These are phyloP conservation scores for Termitomyces sp. DNA, from an alignment of 768 basidiomycete genomes.

Conservation along the genomic window DNA sequence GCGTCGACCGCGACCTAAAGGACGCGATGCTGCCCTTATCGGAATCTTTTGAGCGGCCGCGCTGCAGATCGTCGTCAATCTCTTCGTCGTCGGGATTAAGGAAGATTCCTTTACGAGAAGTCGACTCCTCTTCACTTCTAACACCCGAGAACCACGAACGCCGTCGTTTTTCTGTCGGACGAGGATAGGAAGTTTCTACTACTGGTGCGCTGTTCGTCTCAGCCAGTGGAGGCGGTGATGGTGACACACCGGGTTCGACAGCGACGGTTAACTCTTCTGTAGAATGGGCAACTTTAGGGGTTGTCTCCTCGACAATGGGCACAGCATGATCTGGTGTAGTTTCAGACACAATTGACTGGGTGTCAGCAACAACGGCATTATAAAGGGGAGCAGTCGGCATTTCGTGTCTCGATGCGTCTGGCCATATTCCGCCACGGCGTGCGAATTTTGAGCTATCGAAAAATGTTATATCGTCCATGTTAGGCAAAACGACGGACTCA, in stretches of 20 bases:
- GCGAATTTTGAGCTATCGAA: conserved; percentile 69
- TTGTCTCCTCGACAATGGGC: conserved; percentile 4
- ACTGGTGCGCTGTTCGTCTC: conserved; percentile 8
- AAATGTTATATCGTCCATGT: conserved; percentile 98
- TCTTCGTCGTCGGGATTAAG: conserved; percentile 16
- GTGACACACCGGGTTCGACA: conserved; percentile 6
- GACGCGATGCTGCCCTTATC: conserved; percentile 22
- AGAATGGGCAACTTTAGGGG: conserved; percentile 14
- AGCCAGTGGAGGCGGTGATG: conserved; percentile 7
- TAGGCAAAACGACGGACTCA: conserved; percentile 92
- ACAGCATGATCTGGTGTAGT: conserved; percentile 26
- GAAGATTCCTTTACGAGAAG: conserved; percentile 20
- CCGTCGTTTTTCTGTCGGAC: conserved; percentile 36
- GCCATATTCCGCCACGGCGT: conserved; percentile 88
- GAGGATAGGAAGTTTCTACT: conserved; percentile 16
- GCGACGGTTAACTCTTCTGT: conserved; percentile 18
- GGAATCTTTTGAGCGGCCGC: conserved; percentile 35
- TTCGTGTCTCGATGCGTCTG: conserved; percentile 60
- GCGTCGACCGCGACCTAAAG: conserved; percentile 32
- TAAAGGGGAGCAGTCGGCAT: conserved; percentile 21
- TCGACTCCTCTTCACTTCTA: conserved; percentile 37
- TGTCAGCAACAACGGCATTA: conserved; percentile 17
- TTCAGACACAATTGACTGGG: conserved; percentile 33
- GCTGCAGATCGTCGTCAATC: conserved; percentile 25
- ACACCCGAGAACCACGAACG: conserved; percentile 56